Evolutionary conservation across 192 early-diverging fungal genomes (phyloP).

Genomic region (Lunasporangiospora selenospora): DNA sequence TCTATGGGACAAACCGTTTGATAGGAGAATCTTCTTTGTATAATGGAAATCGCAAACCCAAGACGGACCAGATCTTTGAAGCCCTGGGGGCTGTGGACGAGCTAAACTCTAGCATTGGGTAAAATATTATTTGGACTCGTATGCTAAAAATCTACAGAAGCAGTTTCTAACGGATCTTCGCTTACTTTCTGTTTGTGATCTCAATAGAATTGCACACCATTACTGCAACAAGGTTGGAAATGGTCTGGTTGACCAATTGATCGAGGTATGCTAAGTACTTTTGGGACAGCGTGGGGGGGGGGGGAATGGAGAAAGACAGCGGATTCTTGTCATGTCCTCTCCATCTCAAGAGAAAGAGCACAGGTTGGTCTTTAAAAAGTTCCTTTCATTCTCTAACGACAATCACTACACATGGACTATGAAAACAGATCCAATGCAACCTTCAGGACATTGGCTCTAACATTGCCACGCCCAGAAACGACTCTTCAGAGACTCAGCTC

Average conservation of each 20-base stretch:
- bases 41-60: conserved; percentile 88
- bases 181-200: background rate
- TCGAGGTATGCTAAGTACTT: conserved; percentile 46
- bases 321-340: too few species aligned
- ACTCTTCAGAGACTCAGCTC: conserved; percentile 63
- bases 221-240: conserved; percentile 52
- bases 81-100: conserved; percentile 73
- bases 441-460: conserved; percentile 93
- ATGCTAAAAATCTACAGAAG: background rate
- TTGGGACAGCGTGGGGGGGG: too few species aligned
- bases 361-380: background rate
- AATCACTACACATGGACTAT: background rate
- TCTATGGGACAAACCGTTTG: background rate
- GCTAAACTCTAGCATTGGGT: conserved; percentile 54
- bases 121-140: conserved; percentile 4
- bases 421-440: conserved; percentile 91
- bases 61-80: conserved; percentile 90
- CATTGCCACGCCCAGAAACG: conserved; percentile 82
- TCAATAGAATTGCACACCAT: conserved; percentile 47
- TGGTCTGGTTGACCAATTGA: conserved; percentile 41
- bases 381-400: background rate
- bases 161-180: background rate
- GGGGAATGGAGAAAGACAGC: too few species aligned
- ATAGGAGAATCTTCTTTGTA: conserved; percentile 85
- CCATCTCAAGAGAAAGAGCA: too few species aligned